Conservation (phyloP, 1,284 basidiomycete species). For the Ganoderma lingzhi region DNA sequence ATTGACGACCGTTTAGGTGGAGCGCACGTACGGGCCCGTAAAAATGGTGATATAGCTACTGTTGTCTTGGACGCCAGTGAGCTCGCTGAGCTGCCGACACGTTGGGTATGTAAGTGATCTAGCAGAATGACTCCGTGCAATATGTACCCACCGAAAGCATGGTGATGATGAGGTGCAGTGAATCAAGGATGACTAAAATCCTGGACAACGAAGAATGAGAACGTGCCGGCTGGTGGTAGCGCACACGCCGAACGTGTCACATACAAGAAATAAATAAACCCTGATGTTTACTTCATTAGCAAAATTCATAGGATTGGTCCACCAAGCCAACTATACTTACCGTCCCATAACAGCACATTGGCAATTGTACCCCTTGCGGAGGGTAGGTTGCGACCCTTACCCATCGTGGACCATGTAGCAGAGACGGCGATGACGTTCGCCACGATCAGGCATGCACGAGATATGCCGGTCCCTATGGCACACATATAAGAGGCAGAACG, state of each 20-base stretch:
- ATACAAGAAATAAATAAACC: constrained; percentile 5
- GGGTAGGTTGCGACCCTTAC: background rate
- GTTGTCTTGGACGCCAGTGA: background rate
- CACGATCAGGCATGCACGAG: background rate
- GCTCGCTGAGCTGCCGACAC: background rate
- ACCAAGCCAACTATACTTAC: background rate
- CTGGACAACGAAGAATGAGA: background rate
- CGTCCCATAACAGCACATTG: background rate
- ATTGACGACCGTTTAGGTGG: background rate
- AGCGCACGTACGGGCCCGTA: background rate
- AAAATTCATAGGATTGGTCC: background rate
- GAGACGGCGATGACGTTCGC: background rate
- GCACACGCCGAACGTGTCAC: background rate
- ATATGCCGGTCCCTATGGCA: background rate
- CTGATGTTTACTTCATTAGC: background rate
- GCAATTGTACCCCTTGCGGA: background rate
- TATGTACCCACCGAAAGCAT: background rate
- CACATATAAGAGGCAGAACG: background rate
- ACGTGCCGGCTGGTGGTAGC: background rate
- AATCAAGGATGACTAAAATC: background rate
- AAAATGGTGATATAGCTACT: background rate
- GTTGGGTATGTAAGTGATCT: no score
- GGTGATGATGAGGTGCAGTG: background rate
- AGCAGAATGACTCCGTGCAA: background rate
- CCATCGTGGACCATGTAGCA: background rate